phyloP scores from a whole-genome alignment of 371 early-diverging fungal genomes.

The Lichtheimia ramosa region DNA sequence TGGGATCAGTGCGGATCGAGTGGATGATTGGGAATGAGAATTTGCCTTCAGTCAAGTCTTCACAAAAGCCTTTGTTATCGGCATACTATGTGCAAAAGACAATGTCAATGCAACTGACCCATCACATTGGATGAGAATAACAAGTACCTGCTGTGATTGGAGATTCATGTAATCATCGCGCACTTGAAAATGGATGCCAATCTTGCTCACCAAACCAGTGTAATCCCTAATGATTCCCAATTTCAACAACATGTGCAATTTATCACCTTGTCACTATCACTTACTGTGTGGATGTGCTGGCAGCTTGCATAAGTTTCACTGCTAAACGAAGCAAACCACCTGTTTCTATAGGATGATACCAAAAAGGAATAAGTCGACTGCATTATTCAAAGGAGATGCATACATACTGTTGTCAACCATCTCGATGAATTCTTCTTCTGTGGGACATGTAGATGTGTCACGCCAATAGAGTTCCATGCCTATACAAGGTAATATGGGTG shows the following conservation, averaged over 20 bases:
- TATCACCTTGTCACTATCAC: not conserved
- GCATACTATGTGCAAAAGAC: constrained; percentile 58
- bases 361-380: not conserved
- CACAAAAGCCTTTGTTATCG: constrained; percentile 94
- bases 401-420: constrained; percentile 92
- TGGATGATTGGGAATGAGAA: constrained; percentile 95
- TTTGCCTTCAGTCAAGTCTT: constrained; percentile 97
- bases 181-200: constrained; percentile 94
- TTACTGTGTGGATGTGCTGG: constrained; percentile 54
- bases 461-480: constrained; percentile 89
- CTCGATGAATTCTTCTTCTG: constrained; percentile 85
- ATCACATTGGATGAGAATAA: not conserved
- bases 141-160: constrained; percentile 69
- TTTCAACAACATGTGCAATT: not conserved
- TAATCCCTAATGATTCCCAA: constrained; percentile 57
- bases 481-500: constrained; percentile 8
- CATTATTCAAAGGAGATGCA: constrained; percentile 25
- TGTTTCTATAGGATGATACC: constrained; percentile 71
- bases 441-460: constrained; percentile 83
- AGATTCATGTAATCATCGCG: constrained; percentile 96
- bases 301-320: constrained; percentile 87
- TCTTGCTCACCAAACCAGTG: constrained; percentile 77
- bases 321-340: constrained; percentile 93
- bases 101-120: no score
- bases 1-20: constrained; percentile 67